A percentile compares a stretch with the other conserved stretches of the same genome.
Evolutionary conservation across 2,329 filamentous ascomycete genomes (phyloP).

Genomic region (Zymoseptoria crescenta): DNA sequence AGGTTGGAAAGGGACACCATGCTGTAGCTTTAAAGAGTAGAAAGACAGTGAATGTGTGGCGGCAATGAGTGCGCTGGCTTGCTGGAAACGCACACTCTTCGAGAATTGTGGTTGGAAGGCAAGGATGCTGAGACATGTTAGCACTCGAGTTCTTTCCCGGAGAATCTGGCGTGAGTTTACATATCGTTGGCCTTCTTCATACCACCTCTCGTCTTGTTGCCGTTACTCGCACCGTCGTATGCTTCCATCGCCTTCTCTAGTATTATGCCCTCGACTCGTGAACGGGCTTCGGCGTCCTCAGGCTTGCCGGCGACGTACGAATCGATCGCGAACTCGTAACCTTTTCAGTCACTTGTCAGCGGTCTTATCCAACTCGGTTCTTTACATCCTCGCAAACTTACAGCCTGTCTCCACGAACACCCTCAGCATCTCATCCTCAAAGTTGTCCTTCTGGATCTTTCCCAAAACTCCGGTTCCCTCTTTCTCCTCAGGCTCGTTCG

Average conservation of each 20-base stretch:
- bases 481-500: slow-evolving; percentile 26
- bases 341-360: slow-evolving; percentile 34
- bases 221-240: slow-evolving; percentile 77
- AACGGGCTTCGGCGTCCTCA: slow-evolving; percentile 41
- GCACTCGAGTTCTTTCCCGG: not conserved
- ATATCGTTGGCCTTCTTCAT: slow-evolving; percentile 71
- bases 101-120: slow-evolving; percentile 55
- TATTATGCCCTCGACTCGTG: slow-evolving; percentile 52
- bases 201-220: slow-evolving; percentile 66
- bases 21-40: slow-evolving; percentile 69
- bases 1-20: slow-evolving; percentile 71
- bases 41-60: slow-evolving; percentile 69
- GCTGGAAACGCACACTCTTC: slow-evolving; percentile 45
- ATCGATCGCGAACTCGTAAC: slow-evolving; percentile 51
- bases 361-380: not conserved
- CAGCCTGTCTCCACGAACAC: slow-evolving; percentile 46
- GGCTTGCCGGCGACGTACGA: slow-evolving; percentile 52
- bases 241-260: slow-evolving; percentile 57
- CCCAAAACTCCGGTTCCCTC: slow-evolving; percentile 47
- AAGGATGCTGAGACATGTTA: slow-evolving; percentile 45
- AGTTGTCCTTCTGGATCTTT: slow-evolving; percentile 49
- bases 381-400: slow-evolving; percentile 19
- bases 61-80: slow-evolving; percentile 56
- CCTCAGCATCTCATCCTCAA: slow-evolving; percentile 67
- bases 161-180: slow-evolving; percentile 39